Percentiles rank a stretch among this genome's conserved stretches.
phyloP scores from a whole-genome alignment of 1,284 basidiomycete genomes.

The Ceratorhiza oryzae-sativae region DNA sequence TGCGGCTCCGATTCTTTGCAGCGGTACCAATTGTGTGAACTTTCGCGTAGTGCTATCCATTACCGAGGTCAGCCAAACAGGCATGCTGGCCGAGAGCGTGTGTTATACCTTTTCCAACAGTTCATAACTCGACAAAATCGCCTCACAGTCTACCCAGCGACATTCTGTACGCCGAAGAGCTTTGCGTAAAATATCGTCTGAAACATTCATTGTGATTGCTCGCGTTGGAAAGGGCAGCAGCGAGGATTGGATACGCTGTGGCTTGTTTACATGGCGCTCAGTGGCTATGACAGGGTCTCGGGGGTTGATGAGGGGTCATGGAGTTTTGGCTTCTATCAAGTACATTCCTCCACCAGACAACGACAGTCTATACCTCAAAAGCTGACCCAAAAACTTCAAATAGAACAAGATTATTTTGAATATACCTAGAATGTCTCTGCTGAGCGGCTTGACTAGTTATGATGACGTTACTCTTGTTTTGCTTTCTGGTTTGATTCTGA shows the following conservation, averaged over 20 bases:
- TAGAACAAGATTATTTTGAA: too few relatives aligned
- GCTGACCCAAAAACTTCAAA: background rate
- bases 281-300: conserved; percentile 22
- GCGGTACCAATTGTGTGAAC: background rate
- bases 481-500: conserved; percentile 33
- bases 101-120: conserved; percentile 10
- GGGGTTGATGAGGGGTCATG: background rate
- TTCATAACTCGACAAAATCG: conserved; percentile 7
- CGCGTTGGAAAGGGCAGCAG: background rate
- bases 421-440: conserved; percentile 18
- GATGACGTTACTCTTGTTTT: conserved; percentile 34
- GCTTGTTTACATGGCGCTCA: background rate
- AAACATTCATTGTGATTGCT: background rate
- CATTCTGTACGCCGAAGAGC: conserved; percentile 20
- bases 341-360: background rate
- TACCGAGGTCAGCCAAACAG: background rate
- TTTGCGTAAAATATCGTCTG: background rate
- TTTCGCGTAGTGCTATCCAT: conserved; percentile 11
- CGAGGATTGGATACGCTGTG: background rate
- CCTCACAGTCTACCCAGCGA: conserved; percentile 8
- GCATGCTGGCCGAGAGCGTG: background rate
- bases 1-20: background rate
- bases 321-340: background rate
- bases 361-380: background rate
- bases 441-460: conserved; percentile 31